Evolutionary conservation across 768 basidiomycete species (phyloP).

Genomic region (Russula virescens): DNA sequence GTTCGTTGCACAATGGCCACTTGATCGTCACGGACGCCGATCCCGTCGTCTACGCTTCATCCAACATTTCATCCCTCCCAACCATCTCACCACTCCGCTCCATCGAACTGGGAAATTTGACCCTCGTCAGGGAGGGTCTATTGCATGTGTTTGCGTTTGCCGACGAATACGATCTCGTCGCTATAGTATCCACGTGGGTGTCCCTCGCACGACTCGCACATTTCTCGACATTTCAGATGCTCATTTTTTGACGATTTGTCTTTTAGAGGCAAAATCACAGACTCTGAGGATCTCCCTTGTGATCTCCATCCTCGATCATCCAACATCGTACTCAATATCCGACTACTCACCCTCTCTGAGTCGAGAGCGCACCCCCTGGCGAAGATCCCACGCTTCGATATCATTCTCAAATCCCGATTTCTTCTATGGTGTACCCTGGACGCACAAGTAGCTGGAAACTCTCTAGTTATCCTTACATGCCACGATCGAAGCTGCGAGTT

Average conservation of each 20-base stretch:
- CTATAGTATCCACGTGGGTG: constrained; percentile 14
- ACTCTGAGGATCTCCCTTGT: neutral
- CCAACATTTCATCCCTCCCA: constrained; percentile 15
- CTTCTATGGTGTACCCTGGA: constrained; percentile 15
- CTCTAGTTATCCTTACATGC: constrained; percentile 15
- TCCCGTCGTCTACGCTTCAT: constrained; percentile 17
- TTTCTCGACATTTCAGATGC: neutral
- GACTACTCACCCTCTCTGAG: constrained; percentile 16
- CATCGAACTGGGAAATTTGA: constrained; percentile 14
- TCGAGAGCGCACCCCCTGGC: constrained; percentile 14
- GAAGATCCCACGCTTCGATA: constrained; percentile 11
- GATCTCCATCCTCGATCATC: constrained; percentile 4
- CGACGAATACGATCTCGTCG: constrained; percentile 16
- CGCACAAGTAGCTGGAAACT: constrained; percentile 14
- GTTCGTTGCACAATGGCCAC: constrained; percentile 18
- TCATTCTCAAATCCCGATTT: constrained; percentile 18
- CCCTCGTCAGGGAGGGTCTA: constrained; percentile 12
- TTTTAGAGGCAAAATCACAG: constrained; percentile 1
- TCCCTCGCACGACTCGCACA: neutral
- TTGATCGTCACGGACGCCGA: constrained; percentile 14
- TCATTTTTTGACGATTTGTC: neutral
- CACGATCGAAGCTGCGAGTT: constrained; percentile 17
- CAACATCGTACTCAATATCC: constrained; percentile 12
- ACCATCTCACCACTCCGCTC: constrained; percentile 1
- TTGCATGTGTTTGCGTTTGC: constrained; percentile 19